Evolutionary conservation across 257 asterid genomes (phyloP).

Genomic region (Ligustrum vulgare): DNA sequence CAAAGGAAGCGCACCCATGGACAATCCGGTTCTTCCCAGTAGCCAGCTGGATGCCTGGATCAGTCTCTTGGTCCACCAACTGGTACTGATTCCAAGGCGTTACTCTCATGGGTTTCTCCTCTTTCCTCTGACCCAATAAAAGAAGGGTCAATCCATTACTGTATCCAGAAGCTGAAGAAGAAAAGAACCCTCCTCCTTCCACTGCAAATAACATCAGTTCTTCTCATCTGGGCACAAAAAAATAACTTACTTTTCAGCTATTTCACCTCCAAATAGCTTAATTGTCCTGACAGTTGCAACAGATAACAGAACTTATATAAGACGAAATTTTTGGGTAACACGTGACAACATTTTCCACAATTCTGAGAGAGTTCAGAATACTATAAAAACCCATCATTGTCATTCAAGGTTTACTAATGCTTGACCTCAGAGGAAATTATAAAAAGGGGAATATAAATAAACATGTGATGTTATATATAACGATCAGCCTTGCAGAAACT

Average conservation of each 20-base stretch:
- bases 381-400: not conserved
- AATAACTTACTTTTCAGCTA: conserved; percentile 23
- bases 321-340: not conserved
- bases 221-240: conserved; percentile 74
- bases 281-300: not conserved
- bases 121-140: conserved; percentile 80
- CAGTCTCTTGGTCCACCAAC: conserved; percentile 90
- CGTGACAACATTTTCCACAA: not conserved
- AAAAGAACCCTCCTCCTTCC: conserved; percentile 99
- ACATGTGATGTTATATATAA: not conserved
- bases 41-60: conserved; percentile 93
- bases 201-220: conserved; percentile 96
- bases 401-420: not conserved
- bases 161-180: conserved; percentile 97
- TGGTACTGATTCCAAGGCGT: conserved; percentile 98
- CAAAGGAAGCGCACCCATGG: conserved; percentile 84
- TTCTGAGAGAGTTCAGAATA: not conserved
- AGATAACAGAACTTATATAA: not conserved
- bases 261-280: not conserved
- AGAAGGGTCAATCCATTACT: conserved; percentile 95
- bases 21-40: conserved; percentile 65
- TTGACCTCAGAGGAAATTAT: not conserved
- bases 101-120: conserved; percentile 97
- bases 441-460: not conserved
- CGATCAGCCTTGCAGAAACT: not conserved